These are phyloP conservation scores for Vigna trinervia DNA, from an alignment of 306 rosid species.

Conservation along the genomic window DNA sequence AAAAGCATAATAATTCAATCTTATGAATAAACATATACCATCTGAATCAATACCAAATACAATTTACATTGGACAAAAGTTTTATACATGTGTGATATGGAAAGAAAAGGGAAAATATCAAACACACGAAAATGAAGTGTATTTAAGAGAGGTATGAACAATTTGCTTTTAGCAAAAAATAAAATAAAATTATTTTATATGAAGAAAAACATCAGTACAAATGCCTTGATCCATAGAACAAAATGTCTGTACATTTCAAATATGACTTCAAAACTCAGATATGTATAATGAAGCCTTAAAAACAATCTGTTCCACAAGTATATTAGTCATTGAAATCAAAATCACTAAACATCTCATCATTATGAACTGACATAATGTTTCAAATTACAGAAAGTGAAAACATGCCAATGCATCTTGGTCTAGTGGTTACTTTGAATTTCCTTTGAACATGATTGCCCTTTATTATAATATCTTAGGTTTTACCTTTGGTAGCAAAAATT, in stretches of 20 bases:
- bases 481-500: no score
- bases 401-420: no score
- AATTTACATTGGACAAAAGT: conserved; percentile 11
- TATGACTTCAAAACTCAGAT: no score
- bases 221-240: no score
- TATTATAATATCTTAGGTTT: no score
- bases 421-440: no score
- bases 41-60: conserved; percentile 29
- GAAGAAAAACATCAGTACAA: no score
- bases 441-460: no score
- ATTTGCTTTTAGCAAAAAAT: background rate
- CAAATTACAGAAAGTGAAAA: conserved; percentile 30
- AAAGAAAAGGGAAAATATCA: background rate
- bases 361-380: conserved; percentile 17
- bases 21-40: conserved; percentile 12
- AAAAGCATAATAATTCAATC: conserved; percentile 21
- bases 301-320: no score
- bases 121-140: conserved; percentile 7
- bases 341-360: conserved; percentile 24
- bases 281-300: no score
- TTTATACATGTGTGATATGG: background rate
- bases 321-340: background rate
- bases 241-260: no score
- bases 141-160: background rate
- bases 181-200: no score